Conservation (phyloP, 2,329 filamentous ascomycete genomes). For the Coniochaeta sp. region DNA sequence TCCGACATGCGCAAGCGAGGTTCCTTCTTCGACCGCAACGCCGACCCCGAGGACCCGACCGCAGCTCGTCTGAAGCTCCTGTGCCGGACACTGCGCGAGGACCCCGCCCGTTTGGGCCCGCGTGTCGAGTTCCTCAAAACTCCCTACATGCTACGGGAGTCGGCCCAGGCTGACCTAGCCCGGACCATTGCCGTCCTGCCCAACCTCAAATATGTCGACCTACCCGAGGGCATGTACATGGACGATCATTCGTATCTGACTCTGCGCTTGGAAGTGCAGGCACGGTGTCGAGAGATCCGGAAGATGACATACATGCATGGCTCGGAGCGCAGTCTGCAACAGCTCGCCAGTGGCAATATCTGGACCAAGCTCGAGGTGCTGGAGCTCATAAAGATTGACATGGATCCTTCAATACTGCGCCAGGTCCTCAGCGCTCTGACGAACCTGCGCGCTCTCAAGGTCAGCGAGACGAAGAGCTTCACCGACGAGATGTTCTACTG, state of each 20-base stretch:
- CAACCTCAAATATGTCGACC: constrained; percentile 80
- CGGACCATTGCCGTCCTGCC: constrained; percentile 78
- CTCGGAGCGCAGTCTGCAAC: constrained; percentile 68
- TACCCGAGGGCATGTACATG: constrained; percentile 79
- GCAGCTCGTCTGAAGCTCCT: constrained; percentile 69
- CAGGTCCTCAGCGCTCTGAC: constrained; percentile 62
- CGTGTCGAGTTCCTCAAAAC: constrained; percentile 76
- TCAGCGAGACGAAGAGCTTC: constrained; percentile 62
- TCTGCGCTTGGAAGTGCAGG: constrained; percentile 77
- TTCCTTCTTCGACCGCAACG: constrained; percentile 67
- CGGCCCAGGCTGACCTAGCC: constrained; percentile 75
- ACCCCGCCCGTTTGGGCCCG: constrained; percentile 58
- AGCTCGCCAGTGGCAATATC: constrained; percentile 54
- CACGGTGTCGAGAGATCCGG: constrained; percentile 71
- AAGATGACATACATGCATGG: constrained; percentile 84
- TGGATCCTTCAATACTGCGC: constrained; percentile 65
- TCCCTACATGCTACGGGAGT: constrained; percentile 91
- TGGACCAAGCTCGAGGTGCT: constrained; percentile 69
- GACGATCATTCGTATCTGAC: constrained; percentile 71
- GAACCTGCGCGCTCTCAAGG: constrained; percentile 64
- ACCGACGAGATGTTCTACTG: constrained; percentile 70
- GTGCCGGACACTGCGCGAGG: constrained; percentile 73
- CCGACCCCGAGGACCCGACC: constrained; percentile 72
- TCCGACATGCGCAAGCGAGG: constrained; percentile 70
- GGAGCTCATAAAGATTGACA: constrained; percentile 58